A percentile compares a stretch with the other conserved stretches of the same genome.
Evolutionary conservation across 2,329 filamentous ascomycete genomes (phyloP).

Genomic region (Coniella lustricola): DNA sequence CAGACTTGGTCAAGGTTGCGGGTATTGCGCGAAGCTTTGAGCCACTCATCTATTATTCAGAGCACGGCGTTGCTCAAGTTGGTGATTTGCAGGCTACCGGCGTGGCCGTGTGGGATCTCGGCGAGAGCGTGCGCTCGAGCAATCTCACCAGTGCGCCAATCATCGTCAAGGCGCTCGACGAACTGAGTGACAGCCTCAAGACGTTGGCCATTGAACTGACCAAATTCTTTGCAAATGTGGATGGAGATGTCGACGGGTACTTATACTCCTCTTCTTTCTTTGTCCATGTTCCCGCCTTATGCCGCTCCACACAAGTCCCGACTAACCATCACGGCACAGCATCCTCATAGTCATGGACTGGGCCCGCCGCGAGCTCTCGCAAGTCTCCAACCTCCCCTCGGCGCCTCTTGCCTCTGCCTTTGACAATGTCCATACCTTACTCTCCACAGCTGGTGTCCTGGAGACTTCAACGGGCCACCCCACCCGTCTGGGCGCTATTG

Average conservation of each 20-base stretch:
- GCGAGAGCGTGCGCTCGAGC: constrained; percentile 79
- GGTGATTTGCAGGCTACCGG: constrained; percentile 85
- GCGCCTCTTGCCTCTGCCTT: constrained; percentile 64
- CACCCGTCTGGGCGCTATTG: constrained; percentile 60
- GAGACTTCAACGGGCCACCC: constrained; percentile 48
- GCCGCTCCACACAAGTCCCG: neutral
- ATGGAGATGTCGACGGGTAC: constrained; percentile 82
- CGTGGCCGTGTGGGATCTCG: constrained; percentile 89
- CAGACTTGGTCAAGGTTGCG: constrained; percentile 85
- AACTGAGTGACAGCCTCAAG: constrained; percentile 78
- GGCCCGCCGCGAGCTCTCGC: constrained; percentile 77
- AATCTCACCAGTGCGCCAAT: constrained; percentile 86
- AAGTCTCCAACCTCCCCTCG: constrained; percentile 54
- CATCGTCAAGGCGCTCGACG: constrained; percentile 80
- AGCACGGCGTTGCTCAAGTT: constrained; percentile 80
- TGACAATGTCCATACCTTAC: constrained; percentile 74
- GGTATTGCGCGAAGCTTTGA: constrained; percentile 87
- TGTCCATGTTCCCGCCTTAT: neutral
- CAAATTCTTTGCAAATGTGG: constrained; percentile 87
- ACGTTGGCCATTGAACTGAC: constrained; percentile 78
- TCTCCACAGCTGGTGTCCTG: constrained; percentile 57
- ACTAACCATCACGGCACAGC: constrained; percentile 29
- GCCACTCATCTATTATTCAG: constrained; percentile 89
- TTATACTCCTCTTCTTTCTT: constrained; percentile 18
- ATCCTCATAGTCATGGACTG: constrained; percentile 96